Percentiles rank a stretch among this genome's conserved stretches.
These are phyloP conservation scores for Solanum chilense DNA, from an alignment of 257 asterid genomes.

Conservation along the genomic window DNA sequence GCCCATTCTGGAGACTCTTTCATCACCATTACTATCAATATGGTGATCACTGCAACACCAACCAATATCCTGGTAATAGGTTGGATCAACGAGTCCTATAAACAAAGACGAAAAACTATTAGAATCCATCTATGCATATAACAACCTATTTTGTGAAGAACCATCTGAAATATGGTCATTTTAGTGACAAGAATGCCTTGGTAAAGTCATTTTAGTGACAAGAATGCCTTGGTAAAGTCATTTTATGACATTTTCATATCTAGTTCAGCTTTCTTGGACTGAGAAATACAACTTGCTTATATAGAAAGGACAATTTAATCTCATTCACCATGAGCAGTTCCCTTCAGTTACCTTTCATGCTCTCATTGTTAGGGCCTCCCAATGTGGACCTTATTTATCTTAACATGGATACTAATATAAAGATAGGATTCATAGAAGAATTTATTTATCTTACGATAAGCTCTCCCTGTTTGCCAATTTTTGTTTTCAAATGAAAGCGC, in stretches of 20 bases:
- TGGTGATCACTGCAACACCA: conserved; percentile 39
- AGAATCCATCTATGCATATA: background rate
- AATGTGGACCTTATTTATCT: background rate
- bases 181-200: background rate
- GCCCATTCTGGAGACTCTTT: conserved; percentile 73
- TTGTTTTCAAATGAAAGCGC: background rate
- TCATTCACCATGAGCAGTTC: background rate
- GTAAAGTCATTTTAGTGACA: background rate
- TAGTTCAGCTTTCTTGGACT: background rate
- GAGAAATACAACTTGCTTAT: background rate
- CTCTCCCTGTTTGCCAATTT: background rate
- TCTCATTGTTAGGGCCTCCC: background rate
- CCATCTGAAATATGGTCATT: background rate
- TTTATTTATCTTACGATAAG: background rate
- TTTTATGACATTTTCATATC: background rate
- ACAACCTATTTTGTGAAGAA: background rate
- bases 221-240: background rate
- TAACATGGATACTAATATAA: background rate
- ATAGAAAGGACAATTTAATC: background rate
- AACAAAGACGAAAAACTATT: conserved; percentile 1
- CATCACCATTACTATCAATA: conserved; percentile 34
- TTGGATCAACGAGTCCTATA: conserved; percentile 63
- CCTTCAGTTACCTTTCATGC: background rate
- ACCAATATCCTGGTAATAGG: conserved; percentile 64
- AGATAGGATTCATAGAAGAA: background rate